These are phyloP conservation scores for Collybia mongolica DNA, from an alignment of 768 basidiomycete species.

Conservation along the genomic window DNA sequence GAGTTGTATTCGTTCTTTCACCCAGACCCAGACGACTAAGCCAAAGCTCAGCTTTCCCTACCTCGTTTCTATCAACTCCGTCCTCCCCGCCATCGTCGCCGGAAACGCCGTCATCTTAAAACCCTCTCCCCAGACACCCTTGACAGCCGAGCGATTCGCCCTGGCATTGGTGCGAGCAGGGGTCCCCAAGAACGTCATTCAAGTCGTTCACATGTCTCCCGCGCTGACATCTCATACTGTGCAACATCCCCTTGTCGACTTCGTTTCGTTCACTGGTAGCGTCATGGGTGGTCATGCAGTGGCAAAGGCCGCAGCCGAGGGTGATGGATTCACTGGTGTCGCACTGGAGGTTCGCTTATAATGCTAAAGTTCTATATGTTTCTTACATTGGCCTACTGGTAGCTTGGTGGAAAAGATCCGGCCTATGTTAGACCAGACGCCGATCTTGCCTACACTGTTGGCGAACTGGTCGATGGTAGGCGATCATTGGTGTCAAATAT, in stretches of 20 bases:
- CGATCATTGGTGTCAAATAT: not conserved
- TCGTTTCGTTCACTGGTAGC: constrained; percentile 88
- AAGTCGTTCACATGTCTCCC: constrained; percentile 74
- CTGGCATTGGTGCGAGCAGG: constrained; percentile 72
- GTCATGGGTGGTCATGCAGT: constrained; percentile 78
- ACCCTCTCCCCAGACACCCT: constrained; percentile 94
- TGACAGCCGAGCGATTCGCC: constrained; percentile 80
- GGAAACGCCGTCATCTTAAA: constrained; percentile 92
- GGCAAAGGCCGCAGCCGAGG: constrained; percentile 64
- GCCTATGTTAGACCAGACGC: constrained; percentile 92
- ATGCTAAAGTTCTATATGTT: not conserved
- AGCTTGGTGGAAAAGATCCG: constrained; percentile 98
- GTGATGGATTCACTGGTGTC: constrained; percentile 79
- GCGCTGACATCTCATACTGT: constrained; percentile 58
- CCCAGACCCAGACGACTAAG: not conserved
- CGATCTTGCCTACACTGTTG: constrained; percentile 77
- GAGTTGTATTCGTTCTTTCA: constrained; percentile 25
- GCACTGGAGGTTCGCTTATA: constrained; percentile 65
- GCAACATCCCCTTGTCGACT: constrained; percentile 66
- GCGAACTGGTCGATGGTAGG: constrained; percentile 88
- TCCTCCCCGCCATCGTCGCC: constrained; percentile 88
- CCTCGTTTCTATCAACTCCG: constrained; percentile 86
- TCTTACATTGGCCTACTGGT: constrained; percentile 3
- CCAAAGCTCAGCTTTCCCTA: constrained; percentile 70
- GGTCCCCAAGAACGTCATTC: constrained; percentile 70